phyloP scores from a whole-genome alignment of 768 basidiomycete species.

The Omphalotus guepiniiformis region DNA sequence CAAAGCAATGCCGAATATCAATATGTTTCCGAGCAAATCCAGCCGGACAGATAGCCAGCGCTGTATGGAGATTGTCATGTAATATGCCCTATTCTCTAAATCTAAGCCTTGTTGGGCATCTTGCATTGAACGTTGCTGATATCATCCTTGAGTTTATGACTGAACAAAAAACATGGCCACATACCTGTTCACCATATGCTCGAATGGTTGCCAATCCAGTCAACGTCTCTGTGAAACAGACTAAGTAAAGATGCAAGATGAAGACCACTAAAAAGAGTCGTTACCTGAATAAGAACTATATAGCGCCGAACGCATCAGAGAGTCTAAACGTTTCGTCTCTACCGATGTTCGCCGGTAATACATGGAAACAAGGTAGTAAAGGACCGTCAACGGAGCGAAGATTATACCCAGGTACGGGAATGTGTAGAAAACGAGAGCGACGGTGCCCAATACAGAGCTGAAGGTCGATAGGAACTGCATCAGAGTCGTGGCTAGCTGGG shows the following conservation, averaged over 20 bases:
- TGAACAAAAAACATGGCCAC: background rate
- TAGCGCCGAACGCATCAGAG: slow-evolving; percentile 31
- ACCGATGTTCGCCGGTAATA: slow-evolving; percentile 35
- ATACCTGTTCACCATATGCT: slow-evolving; percentile 30
- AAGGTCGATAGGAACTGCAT: slow-evolving; percentile 2
- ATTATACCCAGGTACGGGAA: slow-evolving; percentile 40
- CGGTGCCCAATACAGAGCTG: slow-evolving; percentile 28
- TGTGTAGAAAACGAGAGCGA: slow-evolving; percentile 32
- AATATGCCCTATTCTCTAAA: slow-evolving; percentile 36
- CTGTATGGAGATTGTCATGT: slow-evolving; percentile 37
- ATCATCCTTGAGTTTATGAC: background rate
- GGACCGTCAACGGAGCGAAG: slow-evolving; percentile 28
- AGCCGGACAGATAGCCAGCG: slow-evolving; percentile 22
- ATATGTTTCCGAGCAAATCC: slow-evolving; percentile 39
- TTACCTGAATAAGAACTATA: slow-evolving; percentile 31
- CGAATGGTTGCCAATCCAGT: slow-evolving; percentile 35
- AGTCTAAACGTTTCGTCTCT: slow-evolving; percentile 37
- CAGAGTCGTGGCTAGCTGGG: slow-evolving; percentile 30
- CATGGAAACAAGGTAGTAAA: slow-evolving; percentile 31
- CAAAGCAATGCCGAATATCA: slow-evolving; percentile 45
- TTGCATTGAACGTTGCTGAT: slow-evolving; percentile 30
- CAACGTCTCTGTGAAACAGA: slow-evolving; percentile 25
- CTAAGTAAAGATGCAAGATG: background rate
- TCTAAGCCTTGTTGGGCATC: slow-evolving; percentile 34
- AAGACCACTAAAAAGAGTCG: background rate